Conservation (phyloP, 176 grass and related monocot species). For the Rhipidocladum racemiflorum region DNA sequence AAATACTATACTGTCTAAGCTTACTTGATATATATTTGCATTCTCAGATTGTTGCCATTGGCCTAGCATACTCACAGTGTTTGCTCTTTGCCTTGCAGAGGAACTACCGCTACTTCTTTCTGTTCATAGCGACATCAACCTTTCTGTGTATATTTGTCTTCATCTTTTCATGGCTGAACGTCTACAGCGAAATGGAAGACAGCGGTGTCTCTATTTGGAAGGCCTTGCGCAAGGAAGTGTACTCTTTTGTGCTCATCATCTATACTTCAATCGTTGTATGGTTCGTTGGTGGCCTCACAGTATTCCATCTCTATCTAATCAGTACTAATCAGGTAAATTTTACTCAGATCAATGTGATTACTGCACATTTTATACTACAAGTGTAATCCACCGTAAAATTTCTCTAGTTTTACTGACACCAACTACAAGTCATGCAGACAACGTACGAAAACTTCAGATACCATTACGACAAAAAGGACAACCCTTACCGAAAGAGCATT, state of each 20-base stretch:
- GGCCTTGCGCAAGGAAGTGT: slow-evolving; percentile 37
- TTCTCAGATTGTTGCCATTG: not conserved
- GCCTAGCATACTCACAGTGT: slow-evolving; percentile 5
- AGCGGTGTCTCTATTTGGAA: slow-evolving; percentile 39
- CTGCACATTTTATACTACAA: too few relatives aligned
- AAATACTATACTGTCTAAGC: slow-evolving; percentile 2
- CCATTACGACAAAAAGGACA: slow-evolving; percentile 55
- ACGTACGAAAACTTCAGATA: slow-evolving; percentile 72
- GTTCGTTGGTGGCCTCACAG: slow-evolving; percentile 70
- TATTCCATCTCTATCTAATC: slow-evolving; percentile 71
- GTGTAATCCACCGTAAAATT: too few relatives aligned
- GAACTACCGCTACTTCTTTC: slow-evolving; percentile 68
- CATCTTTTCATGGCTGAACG: slow-evolving; percentile 49
- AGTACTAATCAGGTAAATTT: slow-evolving; percentile 57
- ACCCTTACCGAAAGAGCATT: slow-evolving; percentile 53
- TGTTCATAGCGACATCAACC: slow-evolving; percentile 59
- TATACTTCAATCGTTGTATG: slow-evolving; percentile 65
- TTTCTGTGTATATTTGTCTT: slow-evolving; percentile 64
- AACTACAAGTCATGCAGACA: slow-evolving; percentile 42
- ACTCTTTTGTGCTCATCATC: slow-evolving; percentile 56
- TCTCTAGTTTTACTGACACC: slow-evolving; percentile 6
- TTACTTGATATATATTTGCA: not conserved
- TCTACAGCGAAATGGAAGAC: slow-evolving; percentile 34
- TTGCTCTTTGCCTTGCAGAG: slow-evolving; percentile 46
- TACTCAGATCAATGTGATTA: too few relatives aligned